A percentile compares a stretch with the other conserved stretches of the same genome.
phyloP scores from a whole-genome alignment of 2,329 filamentous ascomycete species.

The Stemphylium lycopersici region DNA sequence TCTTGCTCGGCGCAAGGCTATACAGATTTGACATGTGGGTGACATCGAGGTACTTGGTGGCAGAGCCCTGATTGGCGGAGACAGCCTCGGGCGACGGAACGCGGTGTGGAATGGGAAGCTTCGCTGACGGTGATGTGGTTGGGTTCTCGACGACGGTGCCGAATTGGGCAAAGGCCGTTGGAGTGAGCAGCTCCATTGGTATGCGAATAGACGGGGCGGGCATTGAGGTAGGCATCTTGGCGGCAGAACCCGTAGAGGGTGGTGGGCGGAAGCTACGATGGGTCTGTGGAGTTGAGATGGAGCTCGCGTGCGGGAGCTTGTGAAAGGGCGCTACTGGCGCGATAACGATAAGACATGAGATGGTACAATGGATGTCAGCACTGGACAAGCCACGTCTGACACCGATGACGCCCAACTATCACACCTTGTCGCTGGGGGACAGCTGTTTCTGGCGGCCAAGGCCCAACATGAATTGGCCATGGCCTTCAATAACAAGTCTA shows the following conservation, averaged over 20 bases:
- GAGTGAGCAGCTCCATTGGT: conserved; percentile 69
- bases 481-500: too few species aligned
- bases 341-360: conserved; percentile 16
- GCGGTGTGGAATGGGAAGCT: conserved; percentile 57
- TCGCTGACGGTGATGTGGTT: conserved; percentile 52
- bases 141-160: conserved; percentile 84
- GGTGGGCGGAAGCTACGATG: conserved; percentile 4
- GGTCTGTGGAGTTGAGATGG: conserved; percentile 9
- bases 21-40: conserved; percentile 77
- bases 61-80: conserved; percentile 83
- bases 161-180: conserved; percentile 74
- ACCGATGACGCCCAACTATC: neutral
- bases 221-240: conserved; percentile 48
- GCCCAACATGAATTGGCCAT: too few species aligned
- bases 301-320: conserved; percentile 20
- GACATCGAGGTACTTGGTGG: conserved; percentile 83
- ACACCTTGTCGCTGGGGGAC: neutral
- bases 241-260: conserved; percentile 1
- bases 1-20: conserved; percentile 64
- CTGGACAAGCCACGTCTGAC: neutral
- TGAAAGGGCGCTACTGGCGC: conserved; percentile 16
- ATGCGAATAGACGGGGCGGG: conserved; percentile 54
- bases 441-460: too few species aligned
- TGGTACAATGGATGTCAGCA: too few species aligned
- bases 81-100: conserved; percentile 55